Conservation (phyloP, 148 eudicot species). For the Rhododendron griersonianum region DNA sequence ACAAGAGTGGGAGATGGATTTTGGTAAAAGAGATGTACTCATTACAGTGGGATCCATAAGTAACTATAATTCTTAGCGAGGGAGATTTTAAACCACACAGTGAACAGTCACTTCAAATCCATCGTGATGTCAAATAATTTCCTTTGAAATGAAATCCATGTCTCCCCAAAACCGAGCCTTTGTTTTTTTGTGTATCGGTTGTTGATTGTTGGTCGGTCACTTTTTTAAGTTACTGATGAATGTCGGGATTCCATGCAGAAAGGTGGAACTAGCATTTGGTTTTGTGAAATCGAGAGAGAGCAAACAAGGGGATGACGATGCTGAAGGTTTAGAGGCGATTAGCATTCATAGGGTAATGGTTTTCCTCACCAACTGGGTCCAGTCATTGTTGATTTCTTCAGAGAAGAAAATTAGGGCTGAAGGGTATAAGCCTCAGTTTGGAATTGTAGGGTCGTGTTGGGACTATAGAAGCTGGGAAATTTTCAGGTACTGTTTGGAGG, state of each 20-base stretch:
- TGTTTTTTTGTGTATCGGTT: background rate
- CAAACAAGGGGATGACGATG: constrained; percentile 26
- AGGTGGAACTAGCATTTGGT: constrained; percentile 56
- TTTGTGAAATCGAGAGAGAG: constrained; percentile 43
- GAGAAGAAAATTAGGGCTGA: constrained; percentile 52
- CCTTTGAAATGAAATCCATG: background rate
- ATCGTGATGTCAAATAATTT: background rate
- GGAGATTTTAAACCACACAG: background rate
- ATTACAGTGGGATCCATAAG: background rate
- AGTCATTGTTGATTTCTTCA: constrained; percentile 60
- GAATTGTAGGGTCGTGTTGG: constrained; percentile 42
- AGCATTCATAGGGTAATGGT: constrained; percentile 44
- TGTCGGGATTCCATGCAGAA: constrained; percentile 44
- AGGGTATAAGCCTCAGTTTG: constrained; percentile 30
- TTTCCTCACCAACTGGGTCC: constrained; percentile 63
- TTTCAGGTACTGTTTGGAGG: constrained; percentile 73
- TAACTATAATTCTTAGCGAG: background rate
- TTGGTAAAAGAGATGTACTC: background rate
- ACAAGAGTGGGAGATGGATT: background rate
- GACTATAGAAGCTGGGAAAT: constrained; percentile 85
- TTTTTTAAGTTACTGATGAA: background rate
- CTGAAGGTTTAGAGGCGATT: constrained; percentile 38
- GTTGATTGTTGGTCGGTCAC: background rate
- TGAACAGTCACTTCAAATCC: background rate
- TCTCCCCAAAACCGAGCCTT: background rate